Evolutionary conservation across 257 asterid genomes (phyloP).

Genomic region (Solanum chaucha): DNA sequence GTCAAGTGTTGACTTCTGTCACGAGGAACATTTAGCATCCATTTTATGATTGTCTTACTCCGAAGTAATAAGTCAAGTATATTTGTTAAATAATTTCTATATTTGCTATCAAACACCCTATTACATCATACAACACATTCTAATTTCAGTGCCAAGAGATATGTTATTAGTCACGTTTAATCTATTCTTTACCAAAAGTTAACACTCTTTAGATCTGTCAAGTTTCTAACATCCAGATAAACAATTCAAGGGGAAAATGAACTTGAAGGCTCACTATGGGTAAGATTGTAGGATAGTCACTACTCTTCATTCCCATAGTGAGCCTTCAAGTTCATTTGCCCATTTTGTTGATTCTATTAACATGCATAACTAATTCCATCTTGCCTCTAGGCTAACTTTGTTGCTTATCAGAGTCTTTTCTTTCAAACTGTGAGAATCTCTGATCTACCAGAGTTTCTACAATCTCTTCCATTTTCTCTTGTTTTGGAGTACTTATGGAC

Average conservation of each 20-base stretch:
- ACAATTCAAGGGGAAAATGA: too few relatives aligned
- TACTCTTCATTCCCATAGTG: background rate
- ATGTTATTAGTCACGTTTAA: background rate
- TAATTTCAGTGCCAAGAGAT: background rate
- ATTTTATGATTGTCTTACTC: background rate
- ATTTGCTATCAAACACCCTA: background rate
- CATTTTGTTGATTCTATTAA: background rate
- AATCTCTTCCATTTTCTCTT: background rate
- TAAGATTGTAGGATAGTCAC: background rate
- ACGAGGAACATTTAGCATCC: background rate
- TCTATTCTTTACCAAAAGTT: background rate
- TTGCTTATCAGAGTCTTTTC: background rate
- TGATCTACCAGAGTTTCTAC: background rate
- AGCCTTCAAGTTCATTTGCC: background rate
- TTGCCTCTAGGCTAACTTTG: background rate
- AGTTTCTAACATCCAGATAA: background rate
- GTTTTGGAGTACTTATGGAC: background rate
- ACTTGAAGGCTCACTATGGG: too few relatives aligned
- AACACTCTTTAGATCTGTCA: background rate
- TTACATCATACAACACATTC: background rate
- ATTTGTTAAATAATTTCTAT: background rate
- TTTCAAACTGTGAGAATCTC: background rate
- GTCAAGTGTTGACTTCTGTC: background rate
- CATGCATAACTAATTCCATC: background rate
- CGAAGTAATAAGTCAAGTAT: background rate